Evolutionary conservation across 352 stramenopile species (phyloP).

Genomic region (Aphanomyces stellatus): DNA sequence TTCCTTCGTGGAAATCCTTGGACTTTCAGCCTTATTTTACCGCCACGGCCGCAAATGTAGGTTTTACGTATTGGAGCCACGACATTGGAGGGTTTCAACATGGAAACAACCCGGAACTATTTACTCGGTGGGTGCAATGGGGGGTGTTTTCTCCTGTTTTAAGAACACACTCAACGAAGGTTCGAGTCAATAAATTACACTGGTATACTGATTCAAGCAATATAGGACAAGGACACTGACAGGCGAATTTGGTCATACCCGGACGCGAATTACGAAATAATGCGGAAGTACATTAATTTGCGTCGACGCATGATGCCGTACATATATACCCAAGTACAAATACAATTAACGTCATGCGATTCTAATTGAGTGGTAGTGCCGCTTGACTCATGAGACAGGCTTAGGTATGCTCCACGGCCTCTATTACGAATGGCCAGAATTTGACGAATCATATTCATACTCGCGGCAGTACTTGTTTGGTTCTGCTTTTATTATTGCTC

Average conservation of each 20-base stretch:
- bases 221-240: slow-evolving; percentile 22
- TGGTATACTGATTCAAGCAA: background rate
- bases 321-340: slow-evolving; percentile 33
- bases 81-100: slow-evolving; percentile 35
- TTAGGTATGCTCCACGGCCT: slow-evolving; percentile 30
- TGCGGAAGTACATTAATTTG: slow-evolving; percentile 25
- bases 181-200: background rate
- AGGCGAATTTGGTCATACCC: slow-evolving; percentile 32
- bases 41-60: slow-evolving; percentile 37
- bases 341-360: background rate
- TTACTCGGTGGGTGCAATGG: slow-evolving; percentile 40
- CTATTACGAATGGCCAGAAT: slow-evolving; percentile 36
- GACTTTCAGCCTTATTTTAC: slow-evolving; percentile 41
- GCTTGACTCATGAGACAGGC: slow-evolving; percentile 24
- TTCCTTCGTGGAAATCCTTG: slow-evolving; percentile 29
- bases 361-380: background rate
- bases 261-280: slow-evolving; percentile 26
- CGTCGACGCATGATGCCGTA: slow-evolving; percentile 36
- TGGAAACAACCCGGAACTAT: slow-evolving; percentile 28
- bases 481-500: slow-evolving; percentile 32
- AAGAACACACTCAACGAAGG: slow-evolving; percentile 34
- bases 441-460: slow-evolving; percentile 30
- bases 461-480: slow-evolving; percentile 39
- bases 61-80: slow-evolving; percentile 42
- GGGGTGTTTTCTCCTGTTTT: slow-evolving; percentile 32